Conservation (phyloP, 306 rosid species). For the Begonia loranthoides region DNA sequence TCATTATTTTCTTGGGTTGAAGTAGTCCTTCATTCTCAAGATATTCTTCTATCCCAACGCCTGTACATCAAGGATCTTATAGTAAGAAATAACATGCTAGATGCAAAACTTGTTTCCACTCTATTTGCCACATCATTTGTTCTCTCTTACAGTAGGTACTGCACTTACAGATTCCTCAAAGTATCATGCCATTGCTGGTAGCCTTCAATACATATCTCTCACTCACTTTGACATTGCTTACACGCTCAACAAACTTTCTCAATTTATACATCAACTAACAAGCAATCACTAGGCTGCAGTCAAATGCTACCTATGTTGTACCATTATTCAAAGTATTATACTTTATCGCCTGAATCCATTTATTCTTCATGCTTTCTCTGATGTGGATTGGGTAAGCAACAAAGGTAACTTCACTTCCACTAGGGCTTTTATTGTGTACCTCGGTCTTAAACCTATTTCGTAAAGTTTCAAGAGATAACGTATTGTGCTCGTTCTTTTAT, state of each 20-base stretch:
- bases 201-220: neutral
- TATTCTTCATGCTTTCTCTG: neutral
- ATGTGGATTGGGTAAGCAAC: neutral
- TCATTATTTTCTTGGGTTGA: neutral
- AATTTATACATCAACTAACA: neutral
- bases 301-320: conserved; percentile 1
- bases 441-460: neutral
- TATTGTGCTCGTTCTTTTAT: neutral
- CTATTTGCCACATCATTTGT: neutral
- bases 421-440: neutral
- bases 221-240: neutral
- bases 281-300: neutral
- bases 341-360: neutral
- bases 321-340: neutral
- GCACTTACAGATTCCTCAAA: neutral
- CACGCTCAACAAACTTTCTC: conserved; percentile 1
- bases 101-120: neutral
- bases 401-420: conserved; percentile 1
- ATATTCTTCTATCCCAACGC: neutral
- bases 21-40: neutral
- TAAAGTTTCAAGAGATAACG: conserved; percentile 3
- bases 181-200: neutral
- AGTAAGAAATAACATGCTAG: too few species aligned
- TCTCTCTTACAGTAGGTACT: neutral
- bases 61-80: too few species aligned